Percentiles rank a stretch among this genome's conserved stretches.
Evolutionary conservation across 2,329 filamentous ascomycete species (phyloP).

Genomic region (Paraphoma sp.): DNA sequence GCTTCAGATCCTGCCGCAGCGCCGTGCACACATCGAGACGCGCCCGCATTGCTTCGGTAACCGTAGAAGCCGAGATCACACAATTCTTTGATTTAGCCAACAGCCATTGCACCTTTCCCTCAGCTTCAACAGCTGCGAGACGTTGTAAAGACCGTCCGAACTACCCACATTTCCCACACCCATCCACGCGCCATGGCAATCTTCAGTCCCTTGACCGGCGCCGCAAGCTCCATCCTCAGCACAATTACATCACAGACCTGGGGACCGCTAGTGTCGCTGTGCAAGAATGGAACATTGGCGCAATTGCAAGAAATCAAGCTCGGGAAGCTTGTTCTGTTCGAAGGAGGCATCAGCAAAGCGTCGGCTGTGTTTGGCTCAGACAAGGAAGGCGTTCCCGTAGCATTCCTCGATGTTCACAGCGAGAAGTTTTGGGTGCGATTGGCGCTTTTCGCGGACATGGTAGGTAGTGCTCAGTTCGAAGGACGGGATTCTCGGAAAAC

Average conservation of each 20-base stretch:
- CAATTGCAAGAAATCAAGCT: conserved; percentile 54
- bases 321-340: conserved; percentile 54
- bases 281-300: conserved; percentile 53
- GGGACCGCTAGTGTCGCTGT: conserved; percentile 55
- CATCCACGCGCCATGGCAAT: conserved; percentile 38
- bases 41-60: neutral
- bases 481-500: neutral
- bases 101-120: neutral
- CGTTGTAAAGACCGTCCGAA: neutral
- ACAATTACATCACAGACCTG: conserved; percentile 56
- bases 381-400: conserved; percentile 50
- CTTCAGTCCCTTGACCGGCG: conserved; percentile 44
- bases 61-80: neutral
- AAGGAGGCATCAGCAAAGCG: conserved; percentile 52
- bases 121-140: neutral
- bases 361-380: conserved; percentile 52
- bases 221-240: conserved; percentile 49
- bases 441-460: conserved; percentile 74
- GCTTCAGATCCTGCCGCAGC: neutral
- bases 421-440: conserved; percentile 75
- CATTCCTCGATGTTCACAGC: conserved; percentile 66
- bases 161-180: too few species aligned
- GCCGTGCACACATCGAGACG: neutral
- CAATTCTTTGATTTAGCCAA: neutral
- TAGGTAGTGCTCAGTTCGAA: conserved; percentile 25